A percentile compares a stretch with the other conserved stretches of the same genome.
Evolutionary conservation across 768 basidiomycete species (phyloP).

Genomic region (Coprinellus aureogranulatus): DNA sequence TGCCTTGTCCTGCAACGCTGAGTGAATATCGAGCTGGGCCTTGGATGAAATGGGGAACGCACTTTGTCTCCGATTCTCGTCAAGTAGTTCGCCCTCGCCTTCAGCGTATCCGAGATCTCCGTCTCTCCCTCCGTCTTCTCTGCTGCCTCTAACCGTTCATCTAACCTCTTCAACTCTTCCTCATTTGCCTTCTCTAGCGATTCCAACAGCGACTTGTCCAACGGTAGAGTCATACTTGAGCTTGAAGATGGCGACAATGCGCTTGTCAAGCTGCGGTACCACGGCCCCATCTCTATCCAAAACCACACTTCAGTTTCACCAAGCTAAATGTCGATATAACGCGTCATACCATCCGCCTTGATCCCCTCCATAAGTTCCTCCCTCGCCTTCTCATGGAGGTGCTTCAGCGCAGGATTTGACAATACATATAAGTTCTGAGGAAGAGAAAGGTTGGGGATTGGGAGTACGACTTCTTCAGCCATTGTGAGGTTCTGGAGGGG

Average conservation of each 20-base stretch:
- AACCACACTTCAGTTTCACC: background rate
- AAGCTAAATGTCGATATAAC: constrained; percentile 15
- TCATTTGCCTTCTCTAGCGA: constrained; percentile 68
- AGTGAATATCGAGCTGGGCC: background rate
- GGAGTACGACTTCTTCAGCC: constrained; percentile 82
- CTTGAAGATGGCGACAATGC: constrained; percentile 30
- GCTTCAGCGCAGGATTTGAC: constrained; percentile 53
- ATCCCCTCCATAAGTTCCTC: constrained; percentile 69
- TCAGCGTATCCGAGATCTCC: constrained; percentile 86
- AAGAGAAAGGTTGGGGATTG: constrained; percentile 82
- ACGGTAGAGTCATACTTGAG: constrained; percentile 32
- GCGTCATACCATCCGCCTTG: constrained; percentile 67
- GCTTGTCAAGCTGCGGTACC: constrained; percentile 60
- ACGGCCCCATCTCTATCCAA: constrained; percentile 81
- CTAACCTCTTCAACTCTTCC: constrained; percentile 69
- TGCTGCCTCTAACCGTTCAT: constrained; percentile 79
- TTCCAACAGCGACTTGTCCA: constrained; percentile 52
- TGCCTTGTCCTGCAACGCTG: constrained; percentile 61
- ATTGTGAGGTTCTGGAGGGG: constrained; percentile 34
- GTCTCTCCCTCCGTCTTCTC: constrained; percentile 90
- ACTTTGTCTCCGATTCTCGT: constrained; percentile 86
- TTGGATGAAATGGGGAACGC: constrained; percentile 29
- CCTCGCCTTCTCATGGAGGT: constrained; percentile 67
- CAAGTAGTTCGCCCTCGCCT: constrained; percentile 80
- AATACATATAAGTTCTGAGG: constrained; percentile 80